Evolutionary conservation across 352 stramenopile genomes (phyloP), one percentile per base, ranked within the genome.

Genomic region (Thraustochytrium sp.): DNA sequence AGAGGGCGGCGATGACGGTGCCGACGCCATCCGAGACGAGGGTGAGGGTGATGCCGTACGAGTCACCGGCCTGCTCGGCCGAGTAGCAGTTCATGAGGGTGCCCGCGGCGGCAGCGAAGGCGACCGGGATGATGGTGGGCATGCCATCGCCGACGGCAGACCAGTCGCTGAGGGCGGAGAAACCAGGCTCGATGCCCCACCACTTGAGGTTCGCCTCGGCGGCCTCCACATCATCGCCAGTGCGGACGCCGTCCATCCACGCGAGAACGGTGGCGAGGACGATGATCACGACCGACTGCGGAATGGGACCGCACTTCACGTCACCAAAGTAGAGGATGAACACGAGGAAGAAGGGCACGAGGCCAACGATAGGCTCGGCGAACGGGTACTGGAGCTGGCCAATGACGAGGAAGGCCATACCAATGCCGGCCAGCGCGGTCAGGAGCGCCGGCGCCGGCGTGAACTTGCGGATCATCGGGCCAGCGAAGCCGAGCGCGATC

Each of bases 1-100:
- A 86, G 61, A 88, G 76, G 2, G 84, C 73, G 56, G 76, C 86
- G 84, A 90, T 84, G n/a, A 82, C 46, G 21, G 86, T 90, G 63
- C 87, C 87, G 38, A 90, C 76, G 48, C 87, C 87, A 85, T 90
- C 87, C 13, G 48, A 42, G 82, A 90, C 86, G 85, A 90, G 87
- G 26, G 86, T 86, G 62, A 89, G 86, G 16, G 75, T 80, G 29
- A 90, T 75, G 31, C 82, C 76, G 76, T 86, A 89, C 76, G 84
- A 56, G 84, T 87, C 84, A 11, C 87, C 87, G 29, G 86, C 86
- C 65, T 48, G 86, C 64, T 31, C 88, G 72, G 83, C 87, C 85
- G 84, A 88, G 86, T 59, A 86, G 55, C 75, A 76, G 49, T 82
- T 76, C 31, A 73, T 62, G 18, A 86, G 40, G 21, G 82, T 78